Evolutionary conservation across 1,284 basidiomycete species (phyloP).

Genomic region (Neotropicomus parvogracilis): DNA sequence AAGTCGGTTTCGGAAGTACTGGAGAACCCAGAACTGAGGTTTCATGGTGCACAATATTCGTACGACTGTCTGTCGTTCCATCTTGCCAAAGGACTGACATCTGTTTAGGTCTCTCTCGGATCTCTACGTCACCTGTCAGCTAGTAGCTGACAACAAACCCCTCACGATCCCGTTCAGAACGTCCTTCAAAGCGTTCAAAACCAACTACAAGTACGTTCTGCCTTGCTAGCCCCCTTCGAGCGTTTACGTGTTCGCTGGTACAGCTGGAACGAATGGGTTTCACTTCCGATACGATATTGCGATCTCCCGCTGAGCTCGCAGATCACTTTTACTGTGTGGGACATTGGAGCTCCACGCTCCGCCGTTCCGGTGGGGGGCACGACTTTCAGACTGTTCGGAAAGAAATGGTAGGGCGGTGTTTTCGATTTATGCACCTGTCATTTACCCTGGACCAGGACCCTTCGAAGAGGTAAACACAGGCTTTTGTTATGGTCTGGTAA

Average conservation of each 20-base stretch:
- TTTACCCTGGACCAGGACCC: slow-evolving; percentile 55
- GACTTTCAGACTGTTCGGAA: slow-evolving; percentile 86
- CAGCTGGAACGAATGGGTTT: slow-evolving; percentile 95
- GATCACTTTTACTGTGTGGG: slow-evolving; percentile 92
- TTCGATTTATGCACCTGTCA: neutral
- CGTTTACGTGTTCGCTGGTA: slow-evolving; percentile 4
- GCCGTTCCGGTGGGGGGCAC: slow-evolving; percentile 84
- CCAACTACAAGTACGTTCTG: slow-evolving; percentile 64
- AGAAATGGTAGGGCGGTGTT: slow-evolving; percentile 66
- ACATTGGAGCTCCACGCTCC: slow-evolving; percentile 77
- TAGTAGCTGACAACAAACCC: slow-evolving; percentile 91
- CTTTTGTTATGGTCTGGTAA: slow-evolving; percentile 79
- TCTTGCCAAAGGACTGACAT: slow-evolving; percentile 22
- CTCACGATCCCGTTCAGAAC: slow-evolving; percentile 89
- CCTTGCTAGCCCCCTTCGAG: neutral
- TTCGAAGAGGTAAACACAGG: slow-evolving; percentile 89
- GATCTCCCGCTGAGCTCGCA: slow-evolving; percentile 87
- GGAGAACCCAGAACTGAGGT: slow-evolving; percentile 73
- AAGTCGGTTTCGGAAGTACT: slow-evolving; percentile 72
- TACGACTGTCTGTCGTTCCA: slow-evolving; percentile 38
- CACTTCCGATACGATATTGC: slow-evolving; percentile 86
- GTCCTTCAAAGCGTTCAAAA: slow-evolving; percentile 88
- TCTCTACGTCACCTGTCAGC: slow-evolving; percentile 87
- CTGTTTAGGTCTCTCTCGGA: slow-evolving; percentile 68
- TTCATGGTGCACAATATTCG: slow-evolving; percentile 77